phyloP scores from a whole-genome alignment of 2,329 filamentous ascomycete species.

The Apiospora koreana region DNA sequence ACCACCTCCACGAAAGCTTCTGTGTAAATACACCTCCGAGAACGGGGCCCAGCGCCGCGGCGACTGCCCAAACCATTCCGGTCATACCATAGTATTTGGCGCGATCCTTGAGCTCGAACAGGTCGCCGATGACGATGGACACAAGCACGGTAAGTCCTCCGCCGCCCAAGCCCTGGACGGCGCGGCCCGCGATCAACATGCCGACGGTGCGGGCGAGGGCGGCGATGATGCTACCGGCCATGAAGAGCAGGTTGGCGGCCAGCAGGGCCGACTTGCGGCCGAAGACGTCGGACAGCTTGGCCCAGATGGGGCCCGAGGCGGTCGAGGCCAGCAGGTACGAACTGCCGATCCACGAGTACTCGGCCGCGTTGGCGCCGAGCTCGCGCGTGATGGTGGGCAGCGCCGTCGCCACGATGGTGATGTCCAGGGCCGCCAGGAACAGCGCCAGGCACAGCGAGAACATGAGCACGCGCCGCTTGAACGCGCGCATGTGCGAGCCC shows the following conservation, averaged over 20 bases:
- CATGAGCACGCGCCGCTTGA: slow-evolving; percentile 12
- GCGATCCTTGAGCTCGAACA: slow-evolving; percentile 36
- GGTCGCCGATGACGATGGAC: slow-evolving; percentile 38
- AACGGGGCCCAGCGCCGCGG: slow-evolving; percentile 55
- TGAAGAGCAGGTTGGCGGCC: slow-evolving; percentile 36
- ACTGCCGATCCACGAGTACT: slow-evolving; percentile 68
- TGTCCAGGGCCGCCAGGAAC: slow-evolving; percentile 15
- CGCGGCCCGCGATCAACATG: slow-evolving; percentile 38
- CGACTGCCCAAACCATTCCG: slow-evolving; percentile 56
- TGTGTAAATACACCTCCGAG: slow-evolving; percentile 59
- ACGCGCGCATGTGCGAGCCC: slow-evolving; percentile 9
- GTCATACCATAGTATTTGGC: slow-evolving; percentile 55
- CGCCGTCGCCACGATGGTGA: slow-evolving; percentile 48
- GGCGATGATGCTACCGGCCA: slow-evolving; percentile 38
- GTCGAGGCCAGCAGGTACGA: slow-evolving; percentile 63
- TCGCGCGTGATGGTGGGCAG: slow-evolving; percentile 49
- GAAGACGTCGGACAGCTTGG: slow-evolving; percentile 44
- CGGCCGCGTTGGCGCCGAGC: slow-evolving; percentile 51
- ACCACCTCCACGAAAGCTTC: slow-evolving; percentile 52
- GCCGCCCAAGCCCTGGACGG: slow-evolving; percentile 37
- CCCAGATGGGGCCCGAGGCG: slow-evolving; percentile 60
- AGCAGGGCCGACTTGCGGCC: slow-evolving; percentile 41
- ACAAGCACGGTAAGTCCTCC: slow-evolving; percentile 38
- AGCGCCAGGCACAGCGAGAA: slow-evolving; percentile 13
- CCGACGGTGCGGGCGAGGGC: slow-evolving; percentile 32